Base-by-base conservation (phyloP, 148 eudicot genomes). In the Nepenthes gracilis region DNA sequence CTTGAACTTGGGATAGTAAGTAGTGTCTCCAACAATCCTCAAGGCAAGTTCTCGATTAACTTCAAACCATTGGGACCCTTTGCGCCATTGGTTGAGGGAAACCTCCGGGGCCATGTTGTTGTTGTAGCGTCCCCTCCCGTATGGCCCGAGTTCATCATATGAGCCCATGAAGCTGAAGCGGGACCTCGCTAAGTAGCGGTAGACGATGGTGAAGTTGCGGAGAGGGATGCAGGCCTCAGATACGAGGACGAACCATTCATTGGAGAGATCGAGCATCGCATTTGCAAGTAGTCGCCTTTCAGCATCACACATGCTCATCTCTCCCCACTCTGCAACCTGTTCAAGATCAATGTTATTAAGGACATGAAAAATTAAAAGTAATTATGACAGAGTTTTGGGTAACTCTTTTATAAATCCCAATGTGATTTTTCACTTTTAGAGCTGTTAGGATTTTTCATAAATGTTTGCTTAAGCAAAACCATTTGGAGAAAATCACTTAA, bases 281-380 rank as follows among this genome's bases (percentile, higher is more conserved):
- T 80, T 80, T 58, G 83, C 83, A 34, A 80, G 75, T 1, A 80
- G 74, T 33, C 83, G 67, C 68, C 80, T 80, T 54, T 80, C 83
- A 2, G 83, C 83, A 54, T 80, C 80, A 55, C 80, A 80, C 83
- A 80, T 76, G 70, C 73, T 80, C 78, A 80, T 76, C 59, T 54
- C 53, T 12, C 83, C 83, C 83, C 83, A 80, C 32, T 76, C 80
- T 33, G 72, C 55, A 13, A 61, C 66, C 80, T 80, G 58, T 15
- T 50, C 23, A 11, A 4, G 43, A 38, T 6, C 33, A 23, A 23
- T 23, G 23, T 23, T 0, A 23, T 23, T 23, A 23, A 23, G 23
- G 23, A 23, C 23, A 23, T 23, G 23, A 23, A 23, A 23, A 23
- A 23, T 23, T 23, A 23, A 23, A 23, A 23, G 23, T 23, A 23